Base-by-base conservation (phyloP, 208 protist genomes). In the Trypanosoma melophagium region DNA sequence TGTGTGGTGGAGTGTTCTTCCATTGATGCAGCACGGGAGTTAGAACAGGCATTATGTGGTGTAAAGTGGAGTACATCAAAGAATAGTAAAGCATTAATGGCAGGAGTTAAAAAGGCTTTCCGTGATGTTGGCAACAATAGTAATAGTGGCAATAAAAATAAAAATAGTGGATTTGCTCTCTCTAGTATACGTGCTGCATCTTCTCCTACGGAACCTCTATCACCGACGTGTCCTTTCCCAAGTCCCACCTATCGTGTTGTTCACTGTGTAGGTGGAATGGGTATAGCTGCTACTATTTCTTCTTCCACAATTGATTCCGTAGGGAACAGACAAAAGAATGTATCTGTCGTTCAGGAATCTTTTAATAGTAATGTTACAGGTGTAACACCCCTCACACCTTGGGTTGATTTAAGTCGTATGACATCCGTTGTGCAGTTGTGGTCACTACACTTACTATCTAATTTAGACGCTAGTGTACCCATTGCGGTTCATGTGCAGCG, bases 401-500 rank as follows among this genome's bases (percentile, higher is more conserved):
- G 89, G 89, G 69, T 83, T 0, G 59, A 63, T 10, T 41, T 92
- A 51, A 68, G 73, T 14, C 66, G 68, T 47, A 90, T 95, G 51
- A 54, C 78, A 12, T 66, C 70, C 4, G 72, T 90, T 25, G 44
- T 91, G 52, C 77, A 74, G 10, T 80, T 70, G 0, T 95, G 89
- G 86, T 81, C 66, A 21, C 55, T 84, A 55, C 86, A 91, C 73
- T 77, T 95, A 21, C 72, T 92, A 25, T 71, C 60, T 31, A 77
- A 84, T 67, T 76, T 80, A 31, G 68, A 93, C 65, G 86, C 77
- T 57, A 76, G 81, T 3, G 77, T 82, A 67, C 90, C 90, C 10
- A 82, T 75, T 45, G 69, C 84, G 12, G 57, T 92, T 56, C 92
- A 80, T 55, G 67, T 95, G 49, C 86, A 92, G 66, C 71, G 75